Evolutionary conservation across 169 alveolate genomes (phyloP), one percentile per base, ranked within the genome.

Genomic region (Cardiosporidium cionae): DNA sequence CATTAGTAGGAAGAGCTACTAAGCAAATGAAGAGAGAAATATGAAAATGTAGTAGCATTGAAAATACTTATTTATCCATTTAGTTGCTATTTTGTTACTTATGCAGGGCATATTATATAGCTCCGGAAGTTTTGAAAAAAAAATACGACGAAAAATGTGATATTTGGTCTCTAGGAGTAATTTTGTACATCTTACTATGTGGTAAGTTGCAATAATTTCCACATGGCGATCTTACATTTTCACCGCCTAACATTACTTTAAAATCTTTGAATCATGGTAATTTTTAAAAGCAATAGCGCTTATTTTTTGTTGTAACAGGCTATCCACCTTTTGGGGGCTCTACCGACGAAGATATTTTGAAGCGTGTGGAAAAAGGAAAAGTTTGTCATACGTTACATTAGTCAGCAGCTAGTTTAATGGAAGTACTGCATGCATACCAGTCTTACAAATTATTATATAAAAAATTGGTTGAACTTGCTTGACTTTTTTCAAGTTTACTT

Each of bases 41-140:
- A n/a, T n/a, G n/a, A n/a, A n/a, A n/a, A n/a, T n/a, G n/a, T n/a
- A n/a, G n/a, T n/a, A n/a, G n/a, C n/a, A n/a, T n/a, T n/a, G n/a
- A n/a, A n/a, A n/a, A n/a, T n/a, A n/a, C n/a, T n/a, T n/a, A n/a
- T n/a, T n/a, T n/a, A n/a, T n/a, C n/a, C n/a, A n/a, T n/a, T n/a
- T n/a, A n/a, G n/a, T 37, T 68, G 0, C 27, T 23, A n/a, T 72
- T 22, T 72, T 16, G 5, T 29, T 7, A 1, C 28, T 16, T 6
- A 25, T 36, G 70, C 65, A 84, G 90, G 27, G 98, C 99, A 5
- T 96, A 95, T 79, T 96, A 95, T 84, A 93, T 96, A 27, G 97
- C 98, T 0, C 99, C 99, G 0, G 98, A 96, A 78, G 98, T 96
- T 7, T 78, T 96, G 32, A 76, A 82, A 54, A 94, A 96, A 32